Evolutionary conservation across 352 stramenopile genomes (phyloP).

Genomic region (Phytophthora cryptogea): DNA sequence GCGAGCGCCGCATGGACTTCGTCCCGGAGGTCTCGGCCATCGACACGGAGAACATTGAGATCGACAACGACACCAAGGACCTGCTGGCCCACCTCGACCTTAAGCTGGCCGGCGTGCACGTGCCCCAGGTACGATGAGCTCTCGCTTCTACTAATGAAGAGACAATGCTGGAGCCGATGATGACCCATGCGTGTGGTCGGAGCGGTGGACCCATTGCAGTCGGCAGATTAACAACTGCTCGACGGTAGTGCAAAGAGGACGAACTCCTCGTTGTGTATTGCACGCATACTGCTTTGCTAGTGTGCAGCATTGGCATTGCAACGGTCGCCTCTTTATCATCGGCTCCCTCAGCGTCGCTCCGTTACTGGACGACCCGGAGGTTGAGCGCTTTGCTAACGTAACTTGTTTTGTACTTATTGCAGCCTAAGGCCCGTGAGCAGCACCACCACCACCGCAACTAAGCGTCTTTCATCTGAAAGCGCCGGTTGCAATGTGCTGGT

Average conservation of each 20-base stretch:
- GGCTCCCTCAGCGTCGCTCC: conserved; percentile 48
- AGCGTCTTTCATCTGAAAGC: conserved; percentile 28
- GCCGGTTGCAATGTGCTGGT: conserved; percentile 16
- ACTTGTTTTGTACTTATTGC: conserved; percentile 15
- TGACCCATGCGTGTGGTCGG: conserved; percentile 31
- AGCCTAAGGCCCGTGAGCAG: conserved; percentile 75
- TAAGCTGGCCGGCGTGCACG: conserved; percentile 90
- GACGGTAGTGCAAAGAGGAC: conserved; percentile 15
- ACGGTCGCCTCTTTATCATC: conserved; percentile 36
- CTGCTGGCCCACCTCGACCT: conserved; percentile 96
- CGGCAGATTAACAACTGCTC: not conserved
- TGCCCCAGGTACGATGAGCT: conserved; percentile 76
- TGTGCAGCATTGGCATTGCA: conserved; percentile 1
- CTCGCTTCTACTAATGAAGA: conserved; percentile 12
- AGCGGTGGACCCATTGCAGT: conserved; percentile 74
- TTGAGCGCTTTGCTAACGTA: conserved; percentile 36
- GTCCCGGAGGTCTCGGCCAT: conserved; percentile 98
- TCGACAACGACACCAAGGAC: conserved; percentile 99
- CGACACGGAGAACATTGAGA: conserved; percentile 94
- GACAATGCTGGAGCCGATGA: conserved; percentile 87
- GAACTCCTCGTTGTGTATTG: conserved; percentile 5
- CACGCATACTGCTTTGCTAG: conserved; percentile 1
- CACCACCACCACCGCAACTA: conserved; percentile 86
- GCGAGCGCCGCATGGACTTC: conserved; percentile 99
- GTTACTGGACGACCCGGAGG: conserved; percentile 35